Evolutionary conservation across 2,329 filamentous ascomycete genomes (phyloP).

Genomic region (Exophiala sp.): DNA sequence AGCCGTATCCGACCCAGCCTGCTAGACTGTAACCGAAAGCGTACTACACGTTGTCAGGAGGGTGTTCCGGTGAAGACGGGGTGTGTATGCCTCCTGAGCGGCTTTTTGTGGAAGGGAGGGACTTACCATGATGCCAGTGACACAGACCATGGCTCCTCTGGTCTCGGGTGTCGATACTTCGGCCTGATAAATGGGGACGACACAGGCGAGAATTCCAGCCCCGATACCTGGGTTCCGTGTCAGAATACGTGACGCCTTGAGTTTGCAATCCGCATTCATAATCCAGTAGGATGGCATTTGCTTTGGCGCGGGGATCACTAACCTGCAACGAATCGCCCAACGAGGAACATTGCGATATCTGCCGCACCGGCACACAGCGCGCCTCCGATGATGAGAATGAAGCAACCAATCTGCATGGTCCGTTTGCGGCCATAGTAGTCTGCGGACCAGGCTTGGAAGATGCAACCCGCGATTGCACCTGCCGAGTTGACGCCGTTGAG

Average conservation of each 20-base stretch:
- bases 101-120: neutral
- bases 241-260: conserved; percentile 38
- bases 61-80: neutral
- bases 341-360: conserved; percentile 29
- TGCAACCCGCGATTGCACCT: conserved; percentile 37
- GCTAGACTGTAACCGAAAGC: conserved; percentile 25
- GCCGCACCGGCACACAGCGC: conserved; percentile 39
- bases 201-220: conserved; percentile 44
- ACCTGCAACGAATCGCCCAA: conserved; percentile 18
- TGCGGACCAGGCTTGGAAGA: conserved; percentile 39
- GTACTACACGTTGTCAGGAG: conserved; percentile 17
- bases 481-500: conserved; percentile 46
- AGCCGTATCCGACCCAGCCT: conserved; percentile 26
- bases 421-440: conserved; percentile 38
- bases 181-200: conserved; percentile 23
- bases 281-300: too few species aligned
- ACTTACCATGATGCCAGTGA: conserved; percentile 17
- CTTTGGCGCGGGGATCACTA: too few species aligned
- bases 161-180: conserved; percentile 27
- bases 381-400: conserved; percentile 32
- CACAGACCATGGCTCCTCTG: conserved; percentile 25
- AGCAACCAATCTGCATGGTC: conserved; percentile 34
- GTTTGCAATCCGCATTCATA: too few species aligned
- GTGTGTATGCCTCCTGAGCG: neutral
- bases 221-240: conserved; percentile 40